Conservation (phyloP, 139 green algal species). For the Penium margaritaceum region DNA sequence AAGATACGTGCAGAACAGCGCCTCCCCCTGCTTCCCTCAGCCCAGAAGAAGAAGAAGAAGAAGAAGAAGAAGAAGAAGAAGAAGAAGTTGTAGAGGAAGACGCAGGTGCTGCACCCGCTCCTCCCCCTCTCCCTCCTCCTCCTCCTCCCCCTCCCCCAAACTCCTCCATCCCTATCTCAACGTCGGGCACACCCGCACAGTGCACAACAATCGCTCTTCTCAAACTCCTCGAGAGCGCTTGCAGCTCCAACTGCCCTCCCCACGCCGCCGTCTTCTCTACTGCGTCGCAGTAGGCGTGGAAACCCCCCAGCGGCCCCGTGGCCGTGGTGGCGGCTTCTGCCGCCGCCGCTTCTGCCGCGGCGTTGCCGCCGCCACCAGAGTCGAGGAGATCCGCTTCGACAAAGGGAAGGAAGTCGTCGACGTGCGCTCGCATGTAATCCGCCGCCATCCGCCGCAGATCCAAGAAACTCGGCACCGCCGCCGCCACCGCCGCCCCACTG, state of each 20-base stretch:
- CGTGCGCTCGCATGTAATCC: conserved; percentile 66
- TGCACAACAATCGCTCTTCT: conserved; percentile 66
- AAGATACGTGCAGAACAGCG: conserved; percentile 67
- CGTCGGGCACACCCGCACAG: conserved; percentile 55
- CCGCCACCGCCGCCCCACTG: too few species aligned
- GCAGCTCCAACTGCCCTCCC: conserved; percentile 87
- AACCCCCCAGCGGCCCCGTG: conserved; percentile 42
- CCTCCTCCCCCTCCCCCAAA: background rate
- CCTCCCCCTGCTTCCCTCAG: too few species aligned
- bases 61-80: too few species aligned
- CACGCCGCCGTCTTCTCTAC: conserved; percentile 71
- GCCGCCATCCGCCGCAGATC: conserved; percentile 65
- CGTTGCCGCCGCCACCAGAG: too few species aligned
- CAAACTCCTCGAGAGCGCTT: conserved; percentile 64
- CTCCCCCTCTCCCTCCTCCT: too few species aligned
- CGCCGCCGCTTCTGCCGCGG: background rate
- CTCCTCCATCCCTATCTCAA: conserved; percentile 73
- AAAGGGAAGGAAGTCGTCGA: conserved; percentile 61
- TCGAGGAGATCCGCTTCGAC: conserved; percentile 44
- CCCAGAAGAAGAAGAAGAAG: too few species aligned
- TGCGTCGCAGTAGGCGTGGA: conserved; percentile 66
- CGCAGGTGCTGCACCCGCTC: too few species aligned
- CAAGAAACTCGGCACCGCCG: too few species aligned
- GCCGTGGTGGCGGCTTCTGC: background rate
- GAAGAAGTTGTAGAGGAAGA: too few species aligned